These are phyloP conservation scores for Conidiobolus incongruus DNA, from an alignment of 371 early-diverging fungal genomes.

Conservation along the genomic window DNA sequence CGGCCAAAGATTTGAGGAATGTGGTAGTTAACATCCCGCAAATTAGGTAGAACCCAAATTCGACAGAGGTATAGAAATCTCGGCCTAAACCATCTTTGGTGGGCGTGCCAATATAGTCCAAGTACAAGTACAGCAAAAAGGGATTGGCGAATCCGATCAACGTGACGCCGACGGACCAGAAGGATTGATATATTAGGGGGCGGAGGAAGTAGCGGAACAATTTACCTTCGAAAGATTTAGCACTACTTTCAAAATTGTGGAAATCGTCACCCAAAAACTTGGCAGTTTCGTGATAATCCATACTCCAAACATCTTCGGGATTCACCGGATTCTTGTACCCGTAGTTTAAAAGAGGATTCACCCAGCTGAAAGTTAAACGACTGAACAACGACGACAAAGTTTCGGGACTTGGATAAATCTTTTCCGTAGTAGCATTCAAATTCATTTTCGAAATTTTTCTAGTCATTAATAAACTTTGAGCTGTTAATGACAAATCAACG, in stretches of 20 bases:
- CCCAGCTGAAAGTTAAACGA: conserved; percentile 4
- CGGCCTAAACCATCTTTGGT: background rate
- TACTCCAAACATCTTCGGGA: conserved; percentile 5
- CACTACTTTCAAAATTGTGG: background rate
- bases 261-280: background rate
- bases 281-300: conserved; percentile 1
- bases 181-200: background rate
- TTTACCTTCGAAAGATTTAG: background rate
- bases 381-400: background rate
- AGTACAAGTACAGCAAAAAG: background rate
- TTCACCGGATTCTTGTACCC: conserved; percentile 4
- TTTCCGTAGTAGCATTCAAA: background rate
- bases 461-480: background rate
- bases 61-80: background rate
- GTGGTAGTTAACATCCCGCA: conserved; percentile 14
- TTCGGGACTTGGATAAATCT: background rate
- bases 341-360: conserved; percentile 6
- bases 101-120: no score
- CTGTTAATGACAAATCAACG: background rate
- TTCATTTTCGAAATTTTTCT: background rate
- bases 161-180: background rate
- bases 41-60: background rate
- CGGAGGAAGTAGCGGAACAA: background rate
- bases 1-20: conserved; percentile 15
- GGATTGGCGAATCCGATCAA: background rate